Evolutionary conservation across 139 green algal species (phyloP), one percentile per base, ranked within the genome.

Genomic region (Zygnema cylindricum): DNA sequence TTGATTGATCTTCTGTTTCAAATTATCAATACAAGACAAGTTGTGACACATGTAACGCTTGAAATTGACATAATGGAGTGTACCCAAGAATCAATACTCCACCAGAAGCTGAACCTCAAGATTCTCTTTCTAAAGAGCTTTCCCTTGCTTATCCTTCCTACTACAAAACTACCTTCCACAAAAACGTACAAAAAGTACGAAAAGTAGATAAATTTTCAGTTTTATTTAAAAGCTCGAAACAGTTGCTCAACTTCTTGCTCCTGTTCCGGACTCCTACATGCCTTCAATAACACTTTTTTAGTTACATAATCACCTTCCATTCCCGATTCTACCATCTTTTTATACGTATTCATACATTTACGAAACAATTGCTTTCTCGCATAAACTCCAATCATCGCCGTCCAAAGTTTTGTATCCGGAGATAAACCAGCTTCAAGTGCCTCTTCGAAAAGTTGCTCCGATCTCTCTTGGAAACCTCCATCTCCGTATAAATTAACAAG

Each of bases 331-430:
- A 86, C 32, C 81, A 86, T 86, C n/a, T 86, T 82, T 69, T 23
- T 82, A 30, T 86, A 86, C 81, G 84, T 39, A 22, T 40, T 35
- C 81, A 86, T 25, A n/a, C 32, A 82, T 69, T 86, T 86, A 33
- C 81, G 43, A n/a, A 83, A 35, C 36, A 86, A 69, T 40, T 86
- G 82, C 35, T 86, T 86, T 69, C 84, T 82, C 81, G 81, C 32
- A 23, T 86, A 86, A 22, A 32, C 81, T n/a, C 69, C 81, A 32
- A 86, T 86, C 39, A 86, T 0, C 0, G 81, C 55, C 33, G 81
- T 86, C 81, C 81, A 86, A 55, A 32, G 25, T 32, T 57, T 25
- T 25, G 75, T 81, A 25, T 82, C 25, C 75, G 75, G 75, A 25
- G 25, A 79, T 32, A 82, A 25, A 25, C 75, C 75, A 25, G 25